These are phyloP conservation scores for Clonostachys solani DNA, from an alignment of 2,329 filamentous ascomycete species.

Conservation along the genomic window DNA sequence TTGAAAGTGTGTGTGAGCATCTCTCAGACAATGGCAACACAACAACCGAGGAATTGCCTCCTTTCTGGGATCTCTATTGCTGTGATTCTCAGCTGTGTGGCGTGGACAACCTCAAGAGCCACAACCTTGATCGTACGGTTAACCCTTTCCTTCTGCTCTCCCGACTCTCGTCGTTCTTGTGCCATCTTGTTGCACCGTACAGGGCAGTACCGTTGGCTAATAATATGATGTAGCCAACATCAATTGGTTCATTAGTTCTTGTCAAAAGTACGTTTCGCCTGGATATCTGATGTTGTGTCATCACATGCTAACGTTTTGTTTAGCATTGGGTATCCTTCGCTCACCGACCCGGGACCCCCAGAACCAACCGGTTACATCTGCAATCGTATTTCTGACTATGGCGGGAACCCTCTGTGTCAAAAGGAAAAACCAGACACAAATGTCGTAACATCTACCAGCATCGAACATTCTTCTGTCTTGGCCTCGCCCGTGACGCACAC, in stretches of 20 bases:
- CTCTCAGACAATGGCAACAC: slow-evolving; percentile 16
- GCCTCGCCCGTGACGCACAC: slow-evolving; percentile 3
- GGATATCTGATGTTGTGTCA: neutral
- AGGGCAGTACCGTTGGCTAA: neutral
- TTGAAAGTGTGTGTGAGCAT: slow-evolving; percentile 21
- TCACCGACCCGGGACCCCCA: slow-evolving; percentile 18
- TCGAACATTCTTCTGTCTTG: neutral
- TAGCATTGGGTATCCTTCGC: slow-evolving; percentile 15
- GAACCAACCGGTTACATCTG: slow-evolving; percentile 11
- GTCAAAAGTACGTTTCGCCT: slow-evolving; percentile 37
- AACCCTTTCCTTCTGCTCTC: neutral
- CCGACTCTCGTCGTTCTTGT: neutral
- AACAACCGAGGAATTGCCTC: slow-evolving; percentile 9
- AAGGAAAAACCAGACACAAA: neutral
- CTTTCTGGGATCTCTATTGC: slow-evolving; percentile 44
- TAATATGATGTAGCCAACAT: slow-evolving; percentile 35
- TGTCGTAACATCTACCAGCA: no score
- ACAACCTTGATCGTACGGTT: slow-evolving; percentile 37
- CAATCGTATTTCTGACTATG: slow-evolving; percentile 4
- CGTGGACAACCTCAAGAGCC: slow-evolving; percentile 25
- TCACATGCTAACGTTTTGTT: neutral
- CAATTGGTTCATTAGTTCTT: slow-evolving; percentile 44
- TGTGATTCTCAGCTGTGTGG: slow-evolving; percentile 47
- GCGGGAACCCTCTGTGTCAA: slow-evolving; percentile 7
- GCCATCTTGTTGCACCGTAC: neutral